phyloP scores from a whole-genome alignment of 129 eudicot species.

The Erigeron canadensis region DNA sequence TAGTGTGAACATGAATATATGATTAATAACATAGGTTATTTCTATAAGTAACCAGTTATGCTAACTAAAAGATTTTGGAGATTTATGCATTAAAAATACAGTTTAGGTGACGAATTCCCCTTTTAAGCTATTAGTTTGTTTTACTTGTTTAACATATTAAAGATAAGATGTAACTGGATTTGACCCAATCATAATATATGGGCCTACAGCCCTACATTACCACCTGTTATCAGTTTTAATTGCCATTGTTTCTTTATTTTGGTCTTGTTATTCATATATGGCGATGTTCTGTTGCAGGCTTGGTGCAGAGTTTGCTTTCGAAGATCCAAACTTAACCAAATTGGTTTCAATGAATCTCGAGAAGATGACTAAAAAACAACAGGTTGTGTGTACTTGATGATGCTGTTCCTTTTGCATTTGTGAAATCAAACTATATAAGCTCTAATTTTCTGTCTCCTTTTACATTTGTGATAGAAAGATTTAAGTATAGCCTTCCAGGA shows the following conservation, averaged over 20 bases:
- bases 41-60: too few species aligned
- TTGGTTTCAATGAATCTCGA: constrained; percentile 76
- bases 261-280: constrained; percentile 1
- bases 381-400: constrained; percentile 47
- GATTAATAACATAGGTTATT: too few species aligned
- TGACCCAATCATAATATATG: too few species aligned
- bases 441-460: constrained; percentile 7
- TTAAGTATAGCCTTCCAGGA: constrained; percentile 9
- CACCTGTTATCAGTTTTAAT: not conserved
- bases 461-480: constrained; percentile 10
- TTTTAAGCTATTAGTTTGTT: too few species aligned
- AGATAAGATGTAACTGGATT: too few species aligned
- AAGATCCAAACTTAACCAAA: constrained; percentile 79
- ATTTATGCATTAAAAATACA: too few species aligned
- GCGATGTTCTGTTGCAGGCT: constrained; percentile 43
- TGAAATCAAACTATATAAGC: constrained; percentile 5
- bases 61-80: too few species aligned
- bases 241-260: not conserved
- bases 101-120: too few species aligned
- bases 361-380: constrained; percentile 61
- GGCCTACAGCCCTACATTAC: too few species aligned
- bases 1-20: too few species aligned
- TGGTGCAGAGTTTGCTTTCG: constrained; percentile 81
- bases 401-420: not conserved
- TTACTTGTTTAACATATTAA: too few species aligned